Percentiles rank a stretch among this genome's conserved stretches.
phyloP scores from a whole-genome alignment of 352 stramenopile genomes.

The Globisporangium recalcitrans region DNA sequence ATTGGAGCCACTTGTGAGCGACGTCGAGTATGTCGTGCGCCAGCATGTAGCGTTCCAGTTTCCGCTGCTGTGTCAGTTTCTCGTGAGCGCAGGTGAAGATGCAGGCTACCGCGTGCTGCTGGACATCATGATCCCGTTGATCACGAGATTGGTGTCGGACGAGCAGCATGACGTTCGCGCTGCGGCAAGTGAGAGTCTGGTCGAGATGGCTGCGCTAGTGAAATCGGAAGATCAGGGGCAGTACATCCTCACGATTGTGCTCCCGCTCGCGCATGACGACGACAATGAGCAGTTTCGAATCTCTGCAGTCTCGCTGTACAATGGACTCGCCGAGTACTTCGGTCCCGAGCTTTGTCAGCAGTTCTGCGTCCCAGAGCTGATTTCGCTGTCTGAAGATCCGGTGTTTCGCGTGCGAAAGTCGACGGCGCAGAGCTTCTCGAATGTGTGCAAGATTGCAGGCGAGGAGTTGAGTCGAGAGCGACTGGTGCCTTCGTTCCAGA shows the following conservation, averaged over 20 bases:
- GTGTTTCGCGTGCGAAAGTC: constrained; percentile 92
- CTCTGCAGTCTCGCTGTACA: constrained; percentile 89
- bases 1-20: constrained; percentile 72
- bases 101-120: constrained; percentile 71
- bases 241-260: constrained; percentile 90
- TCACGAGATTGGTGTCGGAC: constrained; percentile 79
- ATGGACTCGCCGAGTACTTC: constrained; percentile 86
- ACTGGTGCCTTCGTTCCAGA: constrained; percentile 88
- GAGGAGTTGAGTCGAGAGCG: constrained; percentile 72
- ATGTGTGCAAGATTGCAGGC: constrained; percentile 83
- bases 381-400: constrained; percentile 87
- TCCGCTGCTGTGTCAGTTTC: constrained; percentile 69
- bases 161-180: constrained; percentile 85
- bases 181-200: constrained; percentile 81
- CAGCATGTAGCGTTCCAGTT: constrained; percentile 92
- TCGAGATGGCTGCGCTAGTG: constrained; percentile 83
- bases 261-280: constrained; percentile 89
- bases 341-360: constrained; percentile 88
- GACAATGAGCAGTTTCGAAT: constrained; percentile 92
- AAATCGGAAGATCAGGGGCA: constrained; percentile 85
- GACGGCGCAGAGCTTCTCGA: constrained; percentile 88
- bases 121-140: constrained; percentile 70
- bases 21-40: constrained; percentile 93
- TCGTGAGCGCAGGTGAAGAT: constrained; percentile 36
- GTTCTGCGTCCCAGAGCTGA: constrained; percentile 91